Evolutionary conservation across 352 stramenopile genomes (phyloP), one percentile per base, ranked within the genome.

Genomic region (Phytophthora litchii): DNA sequence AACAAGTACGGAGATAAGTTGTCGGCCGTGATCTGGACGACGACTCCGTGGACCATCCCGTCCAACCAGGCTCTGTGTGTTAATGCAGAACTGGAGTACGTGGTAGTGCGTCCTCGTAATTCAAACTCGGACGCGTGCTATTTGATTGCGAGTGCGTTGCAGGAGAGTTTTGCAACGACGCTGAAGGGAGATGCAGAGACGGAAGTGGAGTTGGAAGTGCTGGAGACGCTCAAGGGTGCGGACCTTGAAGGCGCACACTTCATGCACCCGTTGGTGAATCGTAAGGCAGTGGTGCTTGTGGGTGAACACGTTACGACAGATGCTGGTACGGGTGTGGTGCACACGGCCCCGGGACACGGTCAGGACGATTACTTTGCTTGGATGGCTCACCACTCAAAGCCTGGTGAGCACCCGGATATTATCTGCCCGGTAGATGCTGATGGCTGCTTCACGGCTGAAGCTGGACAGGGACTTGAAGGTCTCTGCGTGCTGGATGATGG

Each of bases 11-110:
- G 27, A 20, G 54, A 78, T 19, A 67, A 78, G 14, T 54, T 94
- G n/a, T 65, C 68, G 11, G 80, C 79, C 4, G 83, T 92, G 29
- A 92, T 99, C 51, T 99, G 97, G 96, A 99, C 97, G 5, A 99
- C 97, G 5, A 99, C 97, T 51, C 97, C 97, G 5, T 99, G 97
- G 97, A 99, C 97, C 17, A 97, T 99, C 53, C 97, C 96, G 21
- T 92, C 96, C 11, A 99, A 99, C 70, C 78, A 98, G 67, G 97
- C 94, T n/a, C 76, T 99, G 17, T 97, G 94, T 55, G 88, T 99
- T n/a, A 97, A 98, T 63, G 83, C 84, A 2, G 72, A 97, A 11
- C 73, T 99, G 41, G 75, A 89, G 47, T 99, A 99, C 71, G 92
- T 86, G 7, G 68, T 99, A n/a, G 89, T 99, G 8, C 46, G 72